Conservation (phyloP, 1,139 yeast genomes). For the Taiozyma onychis region DNA sequence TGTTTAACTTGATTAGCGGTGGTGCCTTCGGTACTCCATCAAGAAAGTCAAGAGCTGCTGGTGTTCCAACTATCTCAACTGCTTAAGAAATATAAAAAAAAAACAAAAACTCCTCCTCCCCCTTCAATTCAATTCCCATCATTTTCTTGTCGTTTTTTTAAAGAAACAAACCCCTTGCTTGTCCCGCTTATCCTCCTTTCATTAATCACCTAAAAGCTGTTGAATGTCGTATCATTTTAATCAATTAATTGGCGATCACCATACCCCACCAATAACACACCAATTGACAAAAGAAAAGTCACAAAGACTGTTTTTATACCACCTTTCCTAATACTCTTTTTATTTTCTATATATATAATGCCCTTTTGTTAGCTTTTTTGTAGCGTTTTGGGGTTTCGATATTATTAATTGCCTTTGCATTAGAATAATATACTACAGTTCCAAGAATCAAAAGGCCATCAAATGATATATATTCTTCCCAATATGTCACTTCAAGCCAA, state of each 20-base stretch:
- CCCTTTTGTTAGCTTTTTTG: neutral
- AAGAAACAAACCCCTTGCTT: too few relatives aligned
- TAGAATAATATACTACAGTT: too few relatives aligned
- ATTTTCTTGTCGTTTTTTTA: neutral
- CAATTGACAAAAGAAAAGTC: neutral
- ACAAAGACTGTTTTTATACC: neutral
- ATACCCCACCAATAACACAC: neutral
- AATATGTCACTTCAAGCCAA: too few relatives aligned
- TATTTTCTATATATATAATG: neutral
- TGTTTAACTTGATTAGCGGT: slow-evolving; percentile 51
- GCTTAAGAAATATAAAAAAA: slow-evolving; percentile 35
- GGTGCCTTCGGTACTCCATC: slow-evolving; percentile 65
- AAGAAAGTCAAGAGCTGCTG: slow-evolving; percentile 53
- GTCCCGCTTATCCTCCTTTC: neutral
- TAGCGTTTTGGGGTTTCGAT: too few relatives aligned
- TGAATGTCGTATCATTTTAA: neutral
- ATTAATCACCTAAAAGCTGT: neutral
- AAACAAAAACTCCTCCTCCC: slow-evolving; percentile 8
- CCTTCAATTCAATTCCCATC: neutral
- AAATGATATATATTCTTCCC: too few relatives aligned
- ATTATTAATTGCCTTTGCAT: too few relatives aligned
- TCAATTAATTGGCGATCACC: neutral
- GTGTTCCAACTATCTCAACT: slow-evolving; percentile 86
- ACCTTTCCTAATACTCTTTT: neutral
- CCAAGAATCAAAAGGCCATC: too few relatives aligned